Base-by-base conservation (phyloP, 2,329 filamentous ascomycete species). In the Aureobasidium namibiae region DNA sequence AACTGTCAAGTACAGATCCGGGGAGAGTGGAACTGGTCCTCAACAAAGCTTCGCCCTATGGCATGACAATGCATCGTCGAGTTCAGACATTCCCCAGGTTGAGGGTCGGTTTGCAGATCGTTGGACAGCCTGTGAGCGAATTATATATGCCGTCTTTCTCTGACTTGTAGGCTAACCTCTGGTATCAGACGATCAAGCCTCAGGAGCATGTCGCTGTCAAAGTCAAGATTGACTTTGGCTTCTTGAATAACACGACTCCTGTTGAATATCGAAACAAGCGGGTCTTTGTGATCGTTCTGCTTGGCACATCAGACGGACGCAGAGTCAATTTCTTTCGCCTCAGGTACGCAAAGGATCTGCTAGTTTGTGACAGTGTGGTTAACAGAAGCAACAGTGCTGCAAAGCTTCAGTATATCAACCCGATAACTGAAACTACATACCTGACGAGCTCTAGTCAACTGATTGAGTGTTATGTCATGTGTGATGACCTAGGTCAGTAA, bases 11-110 rank as follows among this genome's bases (percentile, higher is more conserved):
- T 7, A 79, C 84, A 14, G 86, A 92, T 36, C 78, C 86, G 26
- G 81, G 85, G 56, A 81, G 84, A 26, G 89, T 99, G 54, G 92
- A 97, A 66, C 81, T 84, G 49, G 74, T 90, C 24, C 71, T 95
- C 48, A 87, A 85, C 63, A 86, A 87, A 57, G 90, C 95, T 64
- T 89, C 91, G 0, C 90, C 92, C 0, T 96, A 88, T 68, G 94
- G 92, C 0, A 80, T 82, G 45, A 86, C 86, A 42, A 69, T 95
- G 42, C 74, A 88, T 14, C 82, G 84, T 13, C 76, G 78, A 21
- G 72, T 94, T 10, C 81, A 80, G 1, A 78, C 79, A 0, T 97
- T 96, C 66, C 94, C 94, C 0, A 83, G 82, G 63, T 73, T 86
- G 61, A 75, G 80, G 33, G 75, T 87, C 3, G 76, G 78, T 5